These are phyloP conservation scores for Blastobotrys elegans DNA, from an alignment of 1,139 yeast species.

Conservation along the genomic window DNA sequence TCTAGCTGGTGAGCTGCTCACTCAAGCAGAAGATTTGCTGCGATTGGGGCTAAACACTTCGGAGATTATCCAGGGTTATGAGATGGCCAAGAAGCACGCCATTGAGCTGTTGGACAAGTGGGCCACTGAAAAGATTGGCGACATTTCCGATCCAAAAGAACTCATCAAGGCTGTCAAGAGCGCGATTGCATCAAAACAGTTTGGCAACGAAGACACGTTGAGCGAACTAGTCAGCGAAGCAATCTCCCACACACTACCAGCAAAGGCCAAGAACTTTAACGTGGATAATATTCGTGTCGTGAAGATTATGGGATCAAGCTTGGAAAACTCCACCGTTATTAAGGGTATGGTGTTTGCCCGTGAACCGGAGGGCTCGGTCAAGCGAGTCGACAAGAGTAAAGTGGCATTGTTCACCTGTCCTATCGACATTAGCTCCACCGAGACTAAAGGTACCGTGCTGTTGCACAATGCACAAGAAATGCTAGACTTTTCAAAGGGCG, in stretches of 20 bases:
- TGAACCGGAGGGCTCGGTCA: constrained; percentile 88
- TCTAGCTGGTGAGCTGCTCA: constrained; percentile 87
- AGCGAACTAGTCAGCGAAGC: constrained; percentile 84
- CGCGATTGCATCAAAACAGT: constrained; percentile 90
- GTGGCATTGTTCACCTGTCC: constrained; percentile 95
- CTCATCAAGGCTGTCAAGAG: constrained; percentile 75
- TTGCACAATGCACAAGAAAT: constrained; percentile 94
- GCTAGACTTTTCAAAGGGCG: constrained; percentile 94
- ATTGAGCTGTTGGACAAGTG: constrained; percentile 57
- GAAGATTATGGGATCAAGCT: constrained; percentile 89
- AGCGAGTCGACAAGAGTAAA: constrained; percentile 61
- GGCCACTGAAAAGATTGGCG: constrained; percentile 58
- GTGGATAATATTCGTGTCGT: constrained; percentile 93
- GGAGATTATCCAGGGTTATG: constrained; percentile 87
- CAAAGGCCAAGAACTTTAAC: constrained; percentile 60
- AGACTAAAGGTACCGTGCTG: constrained; percentile 94
- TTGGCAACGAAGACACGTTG: constrained; percentile 76
- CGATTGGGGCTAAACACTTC: constrained; percentile 85
- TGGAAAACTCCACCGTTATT: constrained; percentile 69
- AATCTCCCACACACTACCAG: constrained; percentile 71
- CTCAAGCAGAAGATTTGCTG: constrained; percentile 75
- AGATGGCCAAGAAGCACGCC: constrained; percentile 72
- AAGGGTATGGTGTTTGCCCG: constrained; percentile 98
- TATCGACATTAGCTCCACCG: constrained; percentile 89
- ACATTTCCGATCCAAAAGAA: constrained; percentile 51